A percentile compares a stretch with the other conserved stretches of the same genome.
Conservation (phyloP, 1,284 basidiomycete genomes). For the Athelia sp. region DNA sequence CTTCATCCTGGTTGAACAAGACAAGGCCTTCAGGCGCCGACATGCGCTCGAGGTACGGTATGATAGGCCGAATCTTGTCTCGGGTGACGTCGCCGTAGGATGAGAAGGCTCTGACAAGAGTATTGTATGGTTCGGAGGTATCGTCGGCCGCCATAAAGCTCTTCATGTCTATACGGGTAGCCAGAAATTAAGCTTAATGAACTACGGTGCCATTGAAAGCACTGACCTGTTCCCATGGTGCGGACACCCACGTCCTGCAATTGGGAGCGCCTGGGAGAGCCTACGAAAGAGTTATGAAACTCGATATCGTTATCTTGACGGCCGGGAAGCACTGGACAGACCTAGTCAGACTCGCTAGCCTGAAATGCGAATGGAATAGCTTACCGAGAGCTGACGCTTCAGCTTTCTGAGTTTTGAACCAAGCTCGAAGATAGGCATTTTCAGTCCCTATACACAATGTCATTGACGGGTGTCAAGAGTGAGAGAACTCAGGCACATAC, state of each 20-base stretch:
- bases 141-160: conserved; percentile 15
- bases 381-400: conserved; percentile 32
- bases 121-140: conserved; percentile 51
- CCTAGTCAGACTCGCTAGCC: background rate
- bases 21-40: conserved; percentile 53
- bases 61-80: conserved; percentile 50
- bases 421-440: conserved; percentile 77
- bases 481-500: conserved; percentile 36
- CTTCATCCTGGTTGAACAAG: conserved; percentile 76
- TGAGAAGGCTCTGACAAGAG: conserved; percentile 74
- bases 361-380: conserved; percentile 6
- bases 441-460: conserved; percentile 65
- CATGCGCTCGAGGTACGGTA: conserved; percentile 69
- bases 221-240: conserved; percentile 56
- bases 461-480: conserved; percentile 4
- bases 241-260: conserved; percentile 75
- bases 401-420: conserved; percentile 62
- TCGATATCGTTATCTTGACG: conserved; percentile 43
- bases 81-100: conserved; percentile 53
- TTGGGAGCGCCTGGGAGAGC: conserved; percentile 73
- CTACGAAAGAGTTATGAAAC: conserved; percentile 48
- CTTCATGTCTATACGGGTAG: conserved; percentile 1
- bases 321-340: conserved; percentile 47
- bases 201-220: too few species aligned
- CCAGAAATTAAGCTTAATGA: conserved; percentile 6